phyloP scores from a whole-genome alignment of 2,329 filamentous ascomycete species.

The Alternaria alternata region DNA sequence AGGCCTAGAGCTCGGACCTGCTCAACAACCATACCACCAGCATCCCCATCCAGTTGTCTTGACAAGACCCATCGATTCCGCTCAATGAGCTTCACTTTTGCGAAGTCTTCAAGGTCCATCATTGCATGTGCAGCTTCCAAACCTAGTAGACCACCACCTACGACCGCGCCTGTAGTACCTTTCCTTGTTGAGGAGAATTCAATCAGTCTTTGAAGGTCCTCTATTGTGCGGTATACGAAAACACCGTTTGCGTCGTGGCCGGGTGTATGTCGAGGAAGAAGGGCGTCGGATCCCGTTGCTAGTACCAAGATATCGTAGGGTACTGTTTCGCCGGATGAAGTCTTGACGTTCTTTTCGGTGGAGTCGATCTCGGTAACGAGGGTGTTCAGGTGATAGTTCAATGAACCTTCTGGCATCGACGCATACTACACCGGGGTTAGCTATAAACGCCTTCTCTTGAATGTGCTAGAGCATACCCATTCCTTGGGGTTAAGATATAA shows the following conservation, averaged over 20 bases:
- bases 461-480: slow-evolving; percentile 65
- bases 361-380: slow-evolving; percentile 73
- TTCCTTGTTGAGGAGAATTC: slow-evolving; percentile 72
- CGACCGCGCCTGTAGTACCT: slow-evolving; percentile 75
- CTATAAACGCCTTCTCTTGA: neutral
- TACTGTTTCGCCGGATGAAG: slow-evolving; percentile 73
- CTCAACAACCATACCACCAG: slow-evolving; percentile 81
- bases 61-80: slow-evolving; percentile 83
- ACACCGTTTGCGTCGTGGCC: slow-evolving; percentile 82
- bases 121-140: slow-evolving; percentile 92
- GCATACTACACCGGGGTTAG: slow-evolving; percentile 63
- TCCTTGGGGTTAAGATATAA: slow-evolving; percentile 85
- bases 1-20: slow-evolving; percentile 81
- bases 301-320: slow-evolving; percentile 83
- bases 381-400: slow-evolving; percentile 80
- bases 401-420: slow-evolving; percentile 69
- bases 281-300: slow-evolving; percentile 85
- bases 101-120: slow-evolving; percentile 81
- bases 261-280: slow-evolving; percentile 75
- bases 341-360: slow-evolving; percentile 70
- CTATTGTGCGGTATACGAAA: slow-evolving; percentile 88
- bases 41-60: slow-evolving; percentile 82
- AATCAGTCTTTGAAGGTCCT: slow-evolving; percentile 80
- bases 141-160: slow-evolving; percentile 84
- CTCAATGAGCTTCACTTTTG: slow-evolving; percentile 80